Percentiles rank a stretch among this genome's conserved stretches.
Evolutionary conservation across 164 flowering plant species (phyloP).

Genomic region (Macadamia tetraphylla): DNA sequence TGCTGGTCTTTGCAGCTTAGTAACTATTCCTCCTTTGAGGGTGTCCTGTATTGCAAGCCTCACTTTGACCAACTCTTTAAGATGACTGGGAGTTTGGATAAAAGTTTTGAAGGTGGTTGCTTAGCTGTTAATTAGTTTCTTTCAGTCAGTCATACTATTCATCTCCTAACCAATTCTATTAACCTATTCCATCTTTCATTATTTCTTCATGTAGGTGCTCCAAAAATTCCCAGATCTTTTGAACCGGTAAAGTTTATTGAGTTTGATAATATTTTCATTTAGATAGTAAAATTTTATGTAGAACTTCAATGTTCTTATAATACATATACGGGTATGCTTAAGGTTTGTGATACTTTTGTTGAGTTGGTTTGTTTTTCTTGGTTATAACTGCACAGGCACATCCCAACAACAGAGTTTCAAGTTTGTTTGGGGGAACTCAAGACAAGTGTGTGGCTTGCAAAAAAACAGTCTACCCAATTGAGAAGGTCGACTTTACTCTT

Average conservation of each 20-base stretch:
- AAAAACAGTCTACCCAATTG: constrained; percentile 89
- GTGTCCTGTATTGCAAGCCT: constrained; percentile 91
- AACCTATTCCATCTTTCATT: background rate
- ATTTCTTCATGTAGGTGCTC: constrained; percentile 40
- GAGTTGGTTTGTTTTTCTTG: background rate
- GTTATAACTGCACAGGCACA: constrained; percentile 31
- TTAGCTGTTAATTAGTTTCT: background rate
- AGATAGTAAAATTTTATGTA: background rate
- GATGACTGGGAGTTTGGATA: constrained; percentile 91
- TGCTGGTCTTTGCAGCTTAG: constrained; percentile 48
- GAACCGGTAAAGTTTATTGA: constrained; percentile 44
- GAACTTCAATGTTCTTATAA: background rate
- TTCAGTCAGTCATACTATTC: background rate
- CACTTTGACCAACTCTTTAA: constrained; percentile 93
- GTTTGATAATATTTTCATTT: constrained; percentile 1
- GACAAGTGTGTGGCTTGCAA: constrained; percentile 91
- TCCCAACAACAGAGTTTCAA: constrained; percentile 58
- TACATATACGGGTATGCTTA: too few species aligned
- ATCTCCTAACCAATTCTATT: background rate
- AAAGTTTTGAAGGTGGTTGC: constrained; percentile 83
- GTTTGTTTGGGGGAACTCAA: constrained; percentile 87
- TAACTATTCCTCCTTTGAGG: constrained; percentile 84
- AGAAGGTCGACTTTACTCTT: constrained; percentile 32
- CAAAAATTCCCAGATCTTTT: constrained; percentile 51
- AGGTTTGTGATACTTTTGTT: too few species aligned